Conservation (phyloP, 257 asterid species). For the Petunia axillaris region DNA sequence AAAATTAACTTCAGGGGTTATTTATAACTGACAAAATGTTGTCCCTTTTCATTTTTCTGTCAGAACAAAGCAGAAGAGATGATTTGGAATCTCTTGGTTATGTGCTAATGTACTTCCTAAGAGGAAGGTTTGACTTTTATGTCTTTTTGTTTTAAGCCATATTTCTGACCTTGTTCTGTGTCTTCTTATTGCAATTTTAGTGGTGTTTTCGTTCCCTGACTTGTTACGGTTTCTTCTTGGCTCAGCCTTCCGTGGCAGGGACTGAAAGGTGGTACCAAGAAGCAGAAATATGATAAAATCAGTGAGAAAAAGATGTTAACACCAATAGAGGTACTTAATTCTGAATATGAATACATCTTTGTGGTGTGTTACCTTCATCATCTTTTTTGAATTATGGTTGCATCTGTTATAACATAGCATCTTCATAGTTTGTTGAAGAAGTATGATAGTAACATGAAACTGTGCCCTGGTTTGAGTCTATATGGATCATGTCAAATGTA, state of each 20-base stretch:
- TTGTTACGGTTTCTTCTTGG: constrained; percentile 2
- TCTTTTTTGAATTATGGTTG: not conserved
- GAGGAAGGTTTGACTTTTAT: constrained; percentile 35
- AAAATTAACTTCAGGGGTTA: not conserved
- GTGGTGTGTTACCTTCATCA: not conserved
- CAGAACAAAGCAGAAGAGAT: constrained; percentile 41
- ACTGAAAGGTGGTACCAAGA: constrained; percentile 36
- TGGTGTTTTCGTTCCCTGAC: not conserved
- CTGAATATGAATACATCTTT: not conserved
- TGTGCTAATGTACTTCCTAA: constrained; percentile 37
- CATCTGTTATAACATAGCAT: not conserved
- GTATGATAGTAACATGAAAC: not conserved
- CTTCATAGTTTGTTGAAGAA: constrained; percentile 19
- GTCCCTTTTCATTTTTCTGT: constrained; percentile 13
- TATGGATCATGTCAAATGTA: constrained; percentile 6
- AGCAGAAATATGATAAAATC: constrained; percentile 39
- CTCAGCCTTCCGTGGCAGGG: constrained; percentile 42
- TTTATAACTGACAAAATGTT: constrained; percentile 5
- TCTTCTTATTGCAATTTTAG: constrained; percentile 3
- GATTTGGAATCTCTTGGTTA: constrained; percentile 41
- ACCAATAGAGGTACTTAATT: constrained; percentile 35
- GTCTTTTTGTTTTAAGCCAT: not conserved
- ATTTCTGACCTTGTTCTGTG: not conserved
- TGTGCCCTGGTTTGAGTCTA: not conserved
- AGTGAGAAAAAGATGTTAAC: constrained; percentile 38